These are phyloP conservation scores for Mrakia gelida DNA, from an alignment of 768 basidiomycete species.

Conservation along the genomic window DNA sequence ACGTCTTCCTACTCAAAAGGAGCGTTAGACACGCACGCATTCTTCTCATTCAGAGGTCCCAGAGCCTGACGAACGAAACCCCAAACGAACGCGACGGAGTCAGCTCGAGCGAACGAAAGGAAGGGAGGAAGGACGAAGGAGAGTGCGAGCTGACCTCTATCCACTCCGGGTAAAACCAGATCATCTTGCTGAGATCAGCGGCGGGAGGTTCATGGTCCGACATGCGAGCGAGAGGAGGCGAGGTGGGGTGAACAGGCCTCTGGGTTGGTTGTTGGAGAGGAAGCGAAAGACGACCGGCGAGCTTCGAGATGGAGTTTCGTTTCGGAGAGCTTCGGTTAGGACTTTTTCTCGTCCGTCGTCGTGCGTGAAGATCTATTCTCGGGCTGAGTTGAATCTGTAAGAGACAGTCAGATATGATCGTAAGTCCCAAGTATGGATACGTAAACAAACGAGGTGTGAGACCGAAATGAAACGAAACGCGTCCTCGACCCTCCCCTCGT, in stretches of 20 bases:
- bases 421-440: too few species aligned
- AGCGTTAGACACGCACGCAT: slow-evolving; percentile 17
- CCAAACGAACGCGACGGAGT: too few species aligned
- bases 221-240: not conserved
- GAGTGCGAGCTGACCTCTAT: slow-evolving; percentile 7
- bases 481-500: not conserved
- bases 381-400: too few species aligned
- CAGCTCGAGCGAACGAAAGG: not conserved
- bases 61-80: not conserved
- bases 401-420: too few species aligned
- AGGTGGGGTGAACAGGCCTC: not conserved
- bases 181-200: slow-evolving; percentile 1
- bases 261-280: not conserved
- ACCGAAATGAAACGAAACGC: not conserved
- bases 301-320: not conserved
- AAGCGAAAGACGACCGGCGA: not conserved
- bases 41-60: slow-evolving; percentile 26
- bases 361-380: too few species aligned
- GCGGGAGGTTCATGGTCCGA: not conserved
- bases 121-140: not conserved
- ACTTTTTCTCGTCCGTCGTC: too few species aligned
- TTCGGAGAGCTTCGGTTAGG: too few species aligned
- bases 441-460: not conserved
- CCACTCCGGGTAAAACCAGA: slow-evolving; percentile 21
- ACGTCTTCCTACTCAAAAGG: not conserved